Conservation (phyloP, 2,329 filamentous ascomycete species). For the Fusarium caatingaense region DNA sequence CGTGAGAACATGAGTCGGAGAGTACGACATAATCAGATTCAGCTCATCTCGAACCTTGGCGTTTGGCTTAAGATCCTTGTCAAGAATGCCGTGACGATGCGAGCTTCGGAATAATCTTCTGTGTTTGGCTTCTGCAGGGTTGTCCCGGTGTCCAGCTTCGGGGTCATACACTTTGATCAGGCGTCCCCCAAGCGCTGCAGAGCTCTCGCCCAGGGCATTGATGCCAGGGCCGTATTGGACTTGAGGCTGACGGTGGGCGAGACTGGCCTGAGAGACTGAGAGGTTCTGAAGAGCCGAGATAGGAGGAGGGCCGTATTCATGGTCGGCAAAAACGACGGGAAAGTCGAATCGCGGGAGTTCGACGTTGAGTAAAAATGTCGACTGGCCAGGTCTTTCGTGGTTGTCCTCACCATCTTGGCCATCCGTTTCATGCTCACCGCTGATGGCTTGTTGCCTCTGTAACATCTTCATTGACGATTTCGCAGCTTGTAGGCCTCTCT, state of each 20-base stretch:
- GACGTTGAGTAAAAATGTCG: slow-evolving; percentile 84
- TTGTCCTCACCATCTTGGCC: slow-evolving; percentile 49
- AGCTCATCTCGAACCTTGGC: slow-evolving; percentile 95
- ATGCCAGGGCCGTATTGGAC: slow-evolving; percentile 93
- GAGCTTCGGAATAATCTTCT: slow-evolving; percentile 90
- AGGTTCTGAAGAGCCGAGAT: slow-evolving; percentile 78
- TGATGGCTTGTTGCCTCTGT: slow-evolving; percentile 59
- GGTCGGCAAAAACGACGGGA: slow-evolving; percentile 92
- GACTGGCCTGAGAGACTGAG: slow-evolving; percentile 69
- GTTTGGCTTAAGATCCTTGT: slow-evolving; percentile 95
- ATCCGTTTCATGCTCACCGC: slow-evolving; percentile 50
- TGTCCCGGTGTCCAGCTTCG: slow-evolving; percentile 88
- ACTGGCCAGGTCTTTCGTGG: slow-evolving; percentile 61
- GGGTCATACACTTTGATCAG: slow-evolving; percentile 92
- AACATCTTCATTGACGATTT: slow-evolving; percentile 70
- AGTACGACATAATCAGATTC: slow-evolving; percentile 90
- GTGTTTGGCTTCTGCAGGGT: slow-evolving; percentile 96
- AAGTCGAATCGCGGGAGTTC: slow-evolving; percentile 97
- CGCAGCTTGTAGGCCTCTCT: slow-evolving; percentile 73
- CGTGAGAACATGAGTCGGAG: slow-evolving; percentile 87
- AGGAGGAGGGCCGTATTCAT: slow-evolving; percentile 88
- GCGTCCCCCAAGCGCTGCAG: slow-evolving; percentile 64
- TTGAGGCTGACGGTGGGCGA: slow-evolving; percentile 84
- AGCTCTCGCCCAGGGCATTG: slow-evolving; percentile 70
- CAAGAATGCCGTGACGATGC: slow-evolving; percentile 88